A percentile compares a stretch with the other conserved stretches of the same genome.
Evolutionary conservation across 805 yeast species (phyloP).

Genomic region (Lipomyces spencermartinsiae): DNA sequence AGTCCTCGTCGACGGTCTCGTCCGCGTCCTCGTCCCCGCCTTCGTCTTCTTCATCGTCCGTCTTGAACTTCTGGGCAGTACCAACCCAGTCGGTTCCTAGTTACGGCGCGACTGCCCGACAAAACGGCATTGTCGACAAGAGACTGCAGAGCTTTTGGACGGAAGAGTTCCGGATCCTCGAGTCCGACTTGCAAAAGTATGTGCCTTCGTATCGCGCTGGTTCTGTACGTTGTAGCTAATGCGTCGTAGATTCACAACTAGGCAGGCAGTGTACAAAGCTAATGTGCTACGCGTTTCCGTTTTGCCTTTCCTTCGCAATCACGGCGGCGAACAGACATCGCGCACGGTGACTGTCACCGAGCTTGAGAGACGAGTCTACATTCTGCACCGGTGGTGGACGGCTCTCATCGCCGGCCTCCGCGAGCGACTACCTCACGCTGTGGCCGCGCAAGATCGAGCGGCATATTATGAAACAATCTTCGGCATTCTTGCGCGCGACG

Average conservation of each 20-base stretch:
- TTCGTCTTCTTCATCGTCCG: constrained; percentile 31
- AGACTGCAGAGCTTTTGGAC: constrained; percentile 23
- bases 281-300: constrained; percentile 52
- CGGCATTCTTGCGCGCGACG: constrained; percentile 48
- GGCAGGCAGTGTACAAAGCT: constrained; percentile 46
- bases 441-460: constrained; percentile 48
- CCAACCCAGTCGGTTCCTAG: constrained; percentile 6
- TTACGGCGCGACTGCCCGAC: constrained; percentile 3
- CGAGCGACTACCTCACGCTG: constrained; percentile 38
- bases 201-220: neutral
- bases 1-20: constrained; percentile 25
- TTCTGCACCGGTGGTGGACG: constrained; percentile 50
- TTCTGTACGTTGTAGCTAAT: neutral
- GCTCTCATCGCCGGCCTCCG: constrained; percentile 45
- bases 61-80: constrained; percentile 17
- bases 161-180: constrained; percentile 42
- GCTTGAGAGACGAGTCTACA: constrained; percentile 39
- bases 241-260: constrained; percentile 35
- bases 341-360: constrained; percentile 35
- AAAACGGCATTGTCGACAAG: constrained; percentile 1
- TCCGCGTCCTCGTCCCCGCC: constrained; percentile 23
- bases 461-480: constrained; percentile 51
- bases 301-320: constrained; percentile 49
- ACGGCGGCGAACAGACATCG: constrained; percentile 41
- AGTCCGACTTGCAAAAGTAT: constrained; percentile 42